Base-by-base conservation (phyloP, 2,329 filamentous ascomycete genomes). In the Sphaerulina populicola region DNA sequence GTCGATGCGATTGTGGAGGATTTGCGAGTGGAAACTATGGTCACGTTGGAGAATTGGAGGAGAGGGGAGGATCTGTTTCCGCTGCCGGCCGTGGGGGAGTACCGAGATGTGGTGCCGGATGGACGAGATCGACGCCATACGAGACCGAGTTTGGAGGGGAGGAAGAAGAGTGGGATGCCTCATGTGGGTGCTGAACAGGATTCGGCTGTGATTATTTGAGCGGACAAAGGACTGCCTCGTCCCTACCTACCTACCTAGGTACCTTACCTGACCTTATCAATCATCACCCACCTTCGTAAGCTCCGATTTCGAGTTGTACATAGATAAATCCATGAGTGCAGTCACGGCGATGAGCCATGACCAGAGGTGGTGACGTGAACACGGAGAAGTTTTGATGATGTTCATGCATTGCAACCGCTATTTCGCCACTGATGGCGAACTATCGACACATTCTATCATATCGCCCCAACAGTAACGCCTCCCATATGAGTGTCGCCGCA, bases 1-100 rank as follows among this genome's bases (percentile, higher is more conserved):
- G 81, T 83, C 74, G 80, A 83, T 63, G 79, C 78, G 3, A 77
- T 83, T 44, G 77, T 79, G 2, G 79, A 81, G 57, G 81, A 84
- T 62, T 70, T 78, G 39, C 69, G 77, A 53, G 71, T 71, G 36
- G 80, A 83, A 65, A 73, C 80, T 14, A 73, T 74, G 55, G 79
- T 80, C 6, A 65, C 82, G 59, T 60, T 83, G 21, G 72, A 74
- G 11, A 79, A 81, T 63, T 83, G 80, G 80, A 72, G 71, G 31
- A 64, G 63, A 42, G 62, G 62, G 18, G 66, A 60, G 21, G 62
- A 63, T 41, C 58, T 62, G 53, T 63, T 63, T 45, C 37, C 57
- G 36, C 40, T 38, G 33, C 52, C 52, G 29, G 52, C 47, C 3
- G 27, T 39, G 6, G 31, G 36, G 14, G 29, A 31, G 18, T 38